Evolutionary conservation across 139 green algal genomes (phyloP), one percentile per base, ranked within the genome.

Genomic region (Penium margaritaceum): DNA sequence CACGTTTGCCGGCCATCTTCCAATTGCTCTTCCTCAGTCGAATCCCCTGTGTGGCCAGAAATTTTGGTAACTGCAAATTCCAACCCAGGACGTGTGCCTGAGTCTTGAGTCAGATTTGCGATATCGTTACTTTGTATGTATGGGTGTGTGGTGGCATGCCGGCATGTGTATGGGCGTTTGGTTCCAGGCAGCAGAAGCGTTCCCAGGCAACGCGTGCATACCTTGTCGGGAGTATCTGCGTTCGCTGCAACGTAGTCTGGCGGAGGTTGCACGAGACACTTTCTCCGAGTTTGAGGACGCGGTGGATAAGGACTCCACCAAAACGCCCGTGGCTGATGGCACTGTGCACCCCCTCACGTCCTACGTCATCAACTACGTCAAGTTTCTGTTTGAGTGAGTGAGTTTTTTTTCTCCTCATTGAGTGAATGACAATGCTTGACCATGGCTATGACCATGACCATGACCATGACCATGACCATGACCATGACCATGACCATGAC

Each of bases 331-430:
- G 21, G 38, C 36, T 21, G 77, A 83, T 36, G 77, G 77, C 5
- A 75, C 70, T 9, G 77, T 83, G 38, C 77, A 83, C 53, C 71
- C 70, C 3, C 36, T 83, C 5, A 81, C 77, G 34, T 63, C 34
- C 47, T 80, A 79, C 36, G 77, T 83, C n/a, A 60, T 83, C 77
- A 83, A 83, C 72, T 83, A 83, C 53, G 60, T 83, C 39, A 83
- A 83, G 70, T 75, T 67, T 15, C 57, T 82, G 1, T 73, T 82
- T 14, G 58, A 79, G 67, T 78, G 27, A 53, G 70, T 76, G 12
- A 19, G 51, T 0, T 7, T 60, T n/a, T n/a, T n/a, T n/a, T n/a
- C n/a, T n/a, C n/a, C n/a, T n/a, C n/a, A n/a, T n/a, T n/a, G n/a
- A n/a, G n/a, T n/a, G n/a, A n/a, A n/a, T n/a, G n/a, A n/a, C n/a